These are phyloP conservation scores for Metroxylon sagu DNA, from an alignment of 176 grass and related monocot species.

Conservation along the genomic window DNA sequence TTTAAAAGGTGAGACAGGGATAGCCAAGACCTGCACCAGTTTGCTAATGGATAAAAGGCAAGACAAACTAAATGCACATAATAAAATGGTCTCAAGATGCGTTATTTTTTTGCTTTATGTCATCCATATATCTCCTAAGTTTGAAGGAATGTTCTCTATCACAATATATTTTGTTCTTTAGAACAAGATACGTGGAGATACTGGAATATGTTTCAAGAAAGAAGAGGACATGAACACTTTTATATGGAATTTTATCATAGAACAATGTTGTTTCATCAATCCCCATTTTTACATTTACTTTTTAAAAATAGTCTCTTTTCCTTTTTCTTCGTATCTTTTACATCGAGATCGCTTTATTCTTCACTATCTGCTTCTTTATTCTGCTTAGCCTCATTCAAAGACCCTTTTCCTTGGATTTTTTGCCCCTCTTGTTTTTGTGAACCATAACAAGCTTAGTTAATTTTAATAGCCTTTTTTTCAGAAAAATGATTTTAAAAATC, in stretches of 20 bases:
- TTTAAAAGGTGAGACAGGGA: slow-evolving; percentile 9
- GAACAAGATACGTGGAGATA: not conserved
- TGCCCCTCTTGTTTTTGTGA: too few relatives aligned
- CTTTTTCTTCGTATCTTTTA: slow-evolving; percentile 27
- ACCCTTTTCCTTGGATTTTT: slow-evolving; percentile 12
- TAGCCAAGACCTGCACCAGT: slow-evolving; percentile 36
- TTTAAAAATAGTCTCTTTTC: slow-evolving; percentile 8
- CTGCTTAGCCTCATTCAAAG: slow-evolving; percentile 42
- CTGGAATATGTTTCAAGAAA: slow-evolving; percentile 27
- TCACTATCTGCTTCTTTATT: slow-evolving; percentile 58
- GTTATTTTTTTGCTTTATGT: slow-evolving; percentile 59
- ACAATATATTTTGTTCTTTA: not conserved
- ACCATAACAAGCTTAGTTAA: too few relatives aligned
- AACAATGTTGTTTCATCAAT: not conserved
- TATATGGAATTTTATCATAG: not conserved
- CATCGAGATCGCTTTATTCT: slow-evolving; percentile 74
- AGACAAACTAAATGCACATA: slow-evolving; percentile 53
- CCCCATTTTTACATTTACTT: not conserved
- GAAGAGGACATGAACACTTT: not conserved
- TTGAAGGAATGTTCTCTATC: slow-evolving; percentile 34
- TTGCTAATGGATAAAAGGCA: slow-evolving; percentile 65
- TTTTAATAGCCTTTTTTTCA: too few relatives aligned
- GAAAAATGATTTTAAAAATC: too few relatives aligned
- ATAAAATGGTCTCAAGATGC: slow-evolving; percentile 42
- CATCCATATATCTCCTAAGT: slow-evolving; percentile 41